Conservation (phyloP, 495 filamentous ascomycete genomes). For the Lindgomyces ingoldianus region DNA sequence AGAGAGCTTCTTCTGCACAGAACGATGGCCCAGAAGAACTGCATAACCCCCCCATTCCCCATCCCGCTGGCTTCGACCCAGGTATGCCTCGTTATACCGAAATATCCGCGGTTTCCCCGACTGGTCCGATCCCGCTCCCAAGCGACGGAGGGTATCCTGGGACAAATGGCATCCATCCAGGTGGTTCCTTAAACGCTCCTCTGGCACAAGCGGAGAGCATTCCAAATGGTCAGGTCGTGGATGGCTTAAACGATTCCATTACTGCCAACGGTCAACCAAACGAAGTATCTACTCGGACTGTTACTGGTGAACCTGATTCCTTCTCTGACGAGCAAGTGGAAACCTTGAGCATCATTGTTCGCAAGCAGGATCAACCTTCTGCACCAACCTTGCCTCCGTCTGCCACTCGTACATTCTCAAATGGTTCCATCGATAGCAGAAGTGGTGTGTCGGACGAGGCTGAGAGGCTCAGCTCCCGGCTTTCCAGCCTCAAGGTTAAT, state of each 20-base stretch:
- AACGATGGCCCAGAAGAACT: slow-evolving; percentile 56
- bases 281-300: slow-evolving; percentile 5
- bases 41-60: slow-evolving; percentile 42
- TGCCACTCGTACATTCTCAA: slow-evolving; percentile 54
- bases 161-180: slow-evolving; percentile 25
- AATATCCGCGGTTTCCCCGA: slow-evolving; percentile 13
- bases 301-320: slow-evolving; percentile 43
- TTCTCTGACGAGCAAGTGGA: slow-evolving; percentile 60
- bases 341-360: slow-evolving; percentile 52
- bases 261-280: slow-evolving; percentile 12
- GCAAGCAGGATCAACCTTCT: slow-evolving; percentile 43
- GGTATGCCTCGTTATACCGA: slow-evolving; percentile 14
- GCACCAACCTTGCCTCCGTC: slow-evolving; percentile 46
- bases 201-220: not conserved
- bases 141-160: slow-evolving; percentile 17
- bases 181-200: not conserved
- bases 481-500: slow-evolving; percentile 38
- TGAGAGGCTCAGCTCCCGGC: slow-evolving; percentile 40
- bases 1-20: slow-evolving; percentile 62
- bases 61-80: slow-evolving; percentile 32
- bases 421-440: slow-evolving; percentile 57
- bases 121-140: slow-evolving; percentile 5
- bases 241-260: slow-evolving; percentile 15
- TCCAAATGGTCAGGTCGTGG: slow-evolving; percentile 10
- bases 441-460: slow-evolving; percentile 42